Base-by-base conservation (phyloP, 257 asterid genomes). In the Capsicum chinense region DNA sequence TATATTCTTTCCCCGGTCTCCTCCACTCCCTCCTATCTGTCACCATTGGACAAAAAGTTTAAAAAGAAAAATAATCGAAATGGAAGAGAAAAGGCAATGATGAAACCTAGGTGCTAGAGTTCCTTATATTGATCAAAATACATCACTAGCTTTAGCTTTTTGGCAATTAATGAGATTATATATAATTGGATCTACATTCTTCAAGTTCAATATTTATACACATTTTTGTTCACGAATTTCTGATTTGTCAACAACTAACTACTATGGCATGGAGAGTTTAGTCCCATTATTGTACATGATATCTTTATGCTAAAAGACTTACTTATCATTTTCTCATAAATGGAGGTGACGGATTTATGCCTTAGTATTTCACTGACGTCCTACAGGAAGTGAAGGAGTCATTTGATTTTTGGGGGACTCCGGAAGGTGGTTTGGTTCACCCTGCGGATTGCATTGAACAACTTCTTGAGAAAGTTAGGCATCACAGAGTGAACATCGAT, bases 341-440 rank as follows among this genome's bases (percentile, higher is more conserved):
- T 71, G 79, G 63, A 0, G 63, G 81, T 52, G 81, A 52, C 52
- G 82, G 21, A 78, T 78, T 7, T 78, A 52, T 78, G 82, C 64
- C 82, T 54, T 26, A 2, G 63, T 33, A 3, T 19, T 78, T n/a
- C 14, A 7, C 15, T 26, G 48, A 63, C 33, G 10, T 62, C 33
- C 76, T 12, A 44, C 86, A 85, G 80, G 85, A 84, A 73, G 83
- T 87, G 71, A 81, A 84, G 73, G 87, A 81, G 83, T 84, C 87
- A 13, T 87, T 87, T 87, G 84, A 87, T 84, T 87, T 84, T 78
- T 87, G 89, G 87, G 83, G 87, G 13, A 60, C 89, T 59, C 82
- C 83, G 56, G 84, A 84, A 82, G 87, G 85, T 33, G 87, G 84
- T 84, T 21, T 82, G 50, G 62, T 87, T 81, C 89, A 84, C 60